Evolutionary conservation across 306 rosid genomes (phyloP).

Genomic region (Cucumis melo): DNA sequence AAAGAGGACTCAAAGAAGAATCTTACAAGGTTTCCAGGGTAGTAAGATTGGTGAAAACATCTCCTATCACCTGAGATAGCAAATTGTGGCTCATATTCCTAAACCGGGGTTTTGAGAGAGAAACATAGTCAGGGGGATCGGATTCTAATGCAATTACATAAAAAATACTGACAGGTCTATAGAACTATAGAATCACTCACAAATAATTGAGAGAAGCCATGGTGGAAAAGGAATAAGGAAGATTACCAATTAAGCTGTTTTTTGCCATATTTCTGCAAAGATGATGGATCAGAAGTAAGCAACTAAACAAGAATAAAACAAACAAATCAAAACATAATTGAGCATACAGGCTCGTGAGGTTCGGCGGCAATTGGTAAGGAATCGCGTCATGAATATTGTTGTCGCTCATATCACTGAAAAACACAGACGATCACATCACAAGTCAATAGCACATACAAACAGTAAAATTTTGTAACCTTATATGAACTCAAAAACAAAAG

Average conservation of each 20-base stretch:
- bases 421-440: constrained; percentile 3
- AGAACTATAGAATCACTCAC: constrained; percentile 39
- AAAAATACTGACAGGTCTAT: neutral
- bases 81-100: constrained; percentile 71
- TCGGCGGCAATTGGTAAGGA: constrained; percentile 91
- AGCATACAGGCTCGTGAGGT: constrained; percentile 82
- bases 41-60: constrained; percentile 44
- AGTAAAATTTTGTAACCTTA: neutral
- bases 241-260: constrained; percentile 74
- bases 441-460: neutral
- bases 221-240: constrained; percentile 77
- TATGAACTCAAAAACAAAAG: constrained; percentile 1
- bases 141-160: constrained; percentile 10
- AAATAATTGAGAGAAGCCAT: constrained; percentile 57
- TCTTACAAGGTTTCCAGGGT: constrained; percentile 62
- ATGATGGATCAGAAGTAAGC: constrained; percentile 1
- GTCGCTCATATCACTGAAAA: constrained; percentile 58
- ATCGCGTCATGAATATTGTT: constrained; percentile 64
- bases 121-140: constrained; percentile 6
- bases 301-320: neutral
- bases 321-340: neutral
- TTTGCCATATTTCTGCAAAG: constrained; percentile 61
- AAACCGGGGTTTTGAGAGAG: constrained; percentile 11
- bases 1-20: constrained; percentile 8
- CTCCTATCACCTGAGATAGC: constrained; percentile 49